A percentile compares a stretch with the other conserved stretches of the same genome.
Evolutionary conservation across 257 asterid species (phyloP).

Genomic region (Gardenia jasminoides): DNA sequence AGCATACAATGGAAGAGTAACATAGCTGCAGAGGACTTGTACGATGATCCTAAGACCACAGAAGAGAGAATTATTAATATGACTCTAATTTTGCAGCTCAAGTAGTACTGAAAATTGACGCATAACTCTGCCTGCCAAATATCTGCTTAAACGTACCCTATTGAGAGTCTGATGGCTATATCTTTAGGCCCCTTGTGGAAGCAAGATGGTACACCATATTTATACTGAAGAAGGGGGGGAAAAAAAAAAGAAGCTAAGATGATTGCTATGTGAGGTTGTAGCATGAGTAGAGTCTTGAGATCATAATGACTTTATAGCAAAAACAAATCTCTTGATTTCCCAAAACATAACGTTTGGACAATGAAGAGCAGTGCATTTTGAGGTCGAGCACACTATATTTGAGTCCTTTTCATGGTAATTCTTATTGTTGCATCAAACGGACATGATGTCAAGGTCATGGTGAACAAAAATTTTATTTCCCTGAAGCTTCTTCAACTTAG

Average conservation of each 20-base stretch:
- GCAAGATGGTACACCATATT: constrained; percentile 73
- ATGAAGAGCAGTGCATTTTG: background rate
- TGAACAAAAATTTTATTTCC: background rate
- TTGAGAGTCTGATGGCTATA: constrained; percentile 60
- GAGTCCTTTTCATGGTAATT: background rate
- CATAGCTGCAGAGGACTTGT: constrained; percentile 79
- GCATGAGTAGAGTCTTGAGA: background rate
- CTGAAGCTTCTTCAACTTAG: background rate
- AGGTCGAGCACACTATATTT: background rate
- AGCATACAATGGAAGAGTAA: constrained; percentile 93
- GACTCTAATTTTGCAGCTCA: background rate
- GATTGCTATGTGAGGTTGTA: background rate
- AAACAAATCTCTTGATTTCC: background rate
- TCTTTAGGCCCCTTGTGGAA: constrained; percentile 73
- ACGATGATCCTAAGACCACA: constrained; percentile 48
- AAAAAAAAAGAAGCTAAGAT: background rate
- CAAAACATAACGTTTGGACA: background rate
- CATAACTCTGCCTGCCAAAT: background rate
- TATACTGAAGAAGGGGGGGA: constrained; percentile 65
- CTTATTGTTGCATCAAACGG: background rate
- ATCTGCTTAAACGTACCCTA: constrained; percentile 58
- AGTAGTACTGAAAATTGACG: background rate
- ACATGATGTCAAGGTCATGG: background rate
- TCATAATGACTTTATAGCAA: too few relatives aligned
- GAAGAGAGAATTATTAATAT: background rate